Evolutionary conservation across 78 protist species (phyloP).

Genomic region (Chrysochromulina parva): DNA sequence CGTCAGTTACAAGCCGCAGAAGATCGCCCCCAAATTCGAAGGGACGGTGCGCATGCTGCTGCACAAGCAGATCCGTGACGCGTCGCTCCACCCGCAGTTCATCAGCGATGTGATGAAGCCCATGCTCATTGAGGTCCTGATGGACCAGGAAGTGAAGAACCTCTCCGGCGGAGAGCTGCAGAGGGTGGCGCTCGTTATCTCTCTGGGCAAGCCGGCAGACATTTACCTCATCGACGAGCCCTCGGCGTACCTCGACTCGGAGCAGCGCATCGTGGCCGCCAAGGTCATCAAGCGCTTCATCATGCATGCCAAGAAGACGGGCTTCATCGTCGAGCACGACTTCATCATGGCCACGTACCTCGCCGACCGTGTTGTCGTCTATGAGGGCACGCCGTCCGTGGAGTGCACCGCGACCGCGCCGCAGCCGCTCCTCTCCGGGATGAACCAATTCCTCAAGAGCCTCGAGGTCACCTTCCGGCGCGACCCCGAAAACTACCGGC

Average conservation of each 20-base stretch:
- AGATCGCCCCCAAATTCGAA: constrained; percentile 93
- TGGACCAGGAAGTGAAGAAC: constrained; percentile 78
- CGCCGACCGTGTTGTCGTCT: constrained; percentile 97
- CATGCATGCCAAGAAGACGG: not conserved
- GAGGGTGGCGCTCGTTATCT: constrained; percentile 95
- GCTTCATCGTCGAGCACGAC: constrained; percentile 93
- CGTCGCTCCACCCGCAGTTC: constrained; percentile 95
- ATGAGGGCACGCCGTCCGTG: constrained; percentile 82
- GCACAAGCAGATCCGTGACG: constrained; percentile 81
- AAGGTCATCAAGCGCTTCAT: constrained; percentile 91
- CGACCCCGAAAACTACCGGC: constrained; percentile 29
- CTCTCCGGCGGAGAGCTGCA: constrained; percentile 99
- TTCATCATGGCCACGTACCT: constrained; percentile 99
- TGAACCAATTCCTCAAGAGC: constrained; percentile 93
- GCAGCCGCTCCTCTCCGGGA: constrained; percentile 87
- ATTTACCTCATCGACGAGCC: constrained; percentile 99
- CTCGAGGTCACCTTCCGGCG: constrained; percentile 79
- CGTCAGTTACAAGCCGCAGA: constrained; percentile 98
- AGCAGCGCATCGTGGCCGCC: constrained; percentile 97
- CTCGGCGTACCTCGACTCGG: constrained; percentile 98
- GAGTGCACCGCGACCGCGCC: constrained; percentile 80
- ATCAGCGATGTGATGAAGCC: constrained; percentile 95
- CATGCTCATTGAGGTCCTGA: constrained; percentile 80
- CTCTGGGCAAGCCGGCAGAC: constrained; percentile 97
- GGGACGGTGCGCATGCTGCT: constrained; percentile 78